Percentiles rank a stretch among this genome's conserved stretches.
Conservation (phyloP, 164 flowering plant species). For the Kalanchoe fedtschenkoi region DNA sequence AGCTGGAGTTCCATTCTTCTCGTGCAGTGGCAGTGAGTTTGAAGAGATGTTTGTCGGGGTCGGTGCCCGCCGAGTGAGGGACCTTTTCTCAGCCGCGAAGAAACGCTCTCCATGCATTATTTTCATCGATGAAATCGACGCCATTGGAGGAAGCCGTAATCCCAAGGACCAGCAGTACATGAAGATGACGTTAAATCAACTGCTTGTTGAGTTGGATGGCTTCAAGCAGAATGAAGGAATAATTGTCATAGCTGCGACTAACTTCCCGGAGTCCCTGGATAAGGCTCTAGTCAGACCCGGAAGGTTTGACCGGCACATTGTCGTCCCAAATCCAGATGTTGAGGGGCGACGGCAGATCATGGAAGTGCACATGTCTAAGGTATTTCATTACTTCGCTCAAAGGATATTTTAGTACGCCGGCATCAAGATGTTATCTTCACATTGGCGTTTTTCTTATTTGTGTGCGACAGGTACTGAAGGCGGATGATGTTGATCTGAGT, state of each 20-base stretch:
- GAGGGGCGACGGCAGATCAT: slow-evolving; percentile 92
- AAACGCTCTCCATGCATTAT: slow-evolving; percentile 86
- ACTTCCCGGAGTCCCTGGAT: slow-evolving; percentile 90
- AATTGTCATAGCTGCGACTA: slow-evolving; percentile 96
- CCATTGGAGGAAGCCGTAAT: slow-evolving; percentile 93
- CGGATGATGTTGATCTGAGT: slow-evolving; percentile 86
- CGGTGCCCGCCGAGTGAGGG: slow-evolving; percentile 88
- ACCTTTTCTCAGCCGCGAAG: slow-evolving; percentile 86
- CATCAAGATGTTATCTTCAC: neutral
- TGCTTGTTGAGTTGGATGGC: slow-evolving; percentile 96
- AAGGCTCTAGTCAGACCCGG: slow-evolving; percentile 97
- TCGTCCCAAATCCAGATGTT: slow-evolving; percentile 96
- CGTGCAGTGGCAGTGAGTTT: slow-evolving; percentile 97
- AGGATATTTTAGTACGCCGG: too few species aligned
- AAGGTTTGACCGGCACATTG: slow-evolving; percentile 84
- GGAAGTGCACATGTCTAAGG: slow-evolving; percentile 93
- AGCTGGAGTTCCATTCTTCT: slow-evolving; percentile 96
- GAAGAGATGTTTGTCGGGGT: slow-evolving; percentile 99
- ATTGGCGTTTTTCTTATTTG: slow-evolving; percentile 4
- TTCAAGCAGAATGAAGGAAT: slow-evolving; percentile 96
- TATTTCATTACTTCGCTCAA: too few species aligned
- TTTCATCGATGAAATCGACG: slow-evolving; percentile 90
- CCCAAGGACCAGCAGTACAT: slow-evolving; percentile 91
- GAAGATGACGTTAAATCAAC: slow-evolving; percentile 96
- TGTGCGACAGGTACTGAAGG: slow-evolving; percentile 61